These are phyloP conservation scores for Trichomonas gallinae DNA, from an alignment of 208 protist species.

Conservation along the genomic window DNA sequence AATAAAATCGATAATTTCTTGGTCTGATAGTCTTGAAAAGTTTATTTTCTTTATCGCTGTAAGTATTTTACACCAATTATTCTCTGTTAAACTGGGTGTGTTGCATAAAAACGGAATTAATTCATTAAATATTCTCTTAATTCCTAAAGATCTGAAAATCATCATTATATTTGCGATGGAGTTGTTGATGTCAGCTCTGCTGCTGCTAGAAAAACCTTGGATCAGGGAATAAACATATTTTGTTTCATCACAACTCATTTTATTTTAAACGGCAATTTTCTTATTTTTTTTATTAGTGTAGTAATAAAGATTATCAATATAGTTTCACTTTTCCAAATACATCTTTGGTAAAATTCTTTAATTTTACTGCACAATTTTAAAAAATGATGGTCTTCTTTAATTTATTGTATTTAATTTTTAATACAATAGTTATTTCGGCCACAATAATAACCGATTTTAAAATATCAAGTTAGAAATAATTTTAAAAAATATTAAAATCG, in stretches of 20 bases:
- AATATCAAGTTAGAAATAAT: too few species aligned
- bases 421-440: too few species aligned
- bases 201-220: not conserved
- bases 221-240: not conserved
- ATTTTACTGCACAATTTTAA: too few species aligned
- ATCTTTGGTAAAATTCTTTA: too few species aligned
- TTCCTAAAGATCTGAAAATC: not conserved
- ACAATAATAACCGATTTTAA: too few species aligned
- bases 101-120: not conserved
- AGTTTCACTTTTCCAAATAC: too few species aligned
- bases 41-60: not conserved
- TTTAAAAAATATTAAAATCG: too few species aligned
- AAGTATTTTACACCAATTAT: not conserved
- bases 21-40: not conserved
- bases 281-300: too few species aligned
- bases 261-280: too few species aligned
- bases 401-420: too few species aligned
- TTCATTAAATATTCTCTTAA: not conserved
- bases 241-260: not conserved
- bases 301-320: too few species aligned
- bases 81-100: not conserved
- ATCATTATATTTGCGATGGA: not conserved
- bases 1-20: not conserved
- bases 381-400: too few species aligned
- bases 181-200: not conserved